Conservation (phyloP, 306 rosid species). For the Vigna hirtella region DNA sequence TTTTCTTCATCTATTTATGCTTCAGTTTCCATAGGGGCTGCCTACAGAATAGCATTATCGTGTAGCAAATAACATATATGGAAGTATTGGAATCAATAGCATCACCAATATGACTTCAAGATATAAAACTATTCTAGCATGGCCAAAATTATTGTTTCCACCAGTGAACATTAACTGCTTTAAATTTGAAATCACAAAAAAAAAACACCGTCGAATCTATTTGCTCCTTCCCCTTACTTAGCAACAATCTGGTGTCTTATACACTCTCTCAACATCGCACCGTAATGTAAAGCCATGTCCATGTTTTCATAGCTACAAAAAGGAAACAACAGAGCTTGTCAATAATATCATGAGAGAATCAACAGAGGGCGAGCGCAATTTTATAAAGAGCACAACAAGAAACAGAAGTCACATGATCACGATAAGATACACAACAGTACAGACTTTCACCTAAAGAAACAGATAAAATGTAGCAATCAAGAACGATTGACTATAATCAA, state of each 20-base stretch:
- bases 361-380: not conserved
- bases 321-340: constrained; percentile 15
- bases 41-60: constrained; percentile 1
- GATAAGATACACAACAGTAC: not conserved
- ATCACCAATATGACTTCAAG: not conserved
- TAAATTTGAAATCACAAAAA: not conserved
- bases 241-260: constrained; percentile 96
- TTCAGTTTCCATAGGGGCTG: constrained; percentile 22
- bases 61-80: constrained; percentile 29
- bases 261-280: constrained; percentile 95
- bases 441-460: constrained; percentile 13
- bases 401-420: not conserved
- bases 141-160: not conserved
- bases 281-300: constrained; percentile 91
- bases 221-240: constrained; percentile 55
- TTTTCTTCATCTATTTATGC: not conserved
- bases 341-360: constrained; percentile 3
- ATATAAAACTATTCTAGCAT: constrained; percentile 21
- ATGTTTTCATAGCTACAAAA: constrained; percentile 67
- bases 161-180: not conserved
- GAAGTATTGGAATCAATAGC: constrained; percentile 2
- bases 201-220: constrained; percentile 22
- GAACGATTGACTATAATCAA: not conserved
- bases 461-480: constrained; percentile 11
- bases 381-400: not conserved